Evolutionary conservation across 108 stramenopile species (phyloP).

Genomic region (Parietichytrium sp.): DNA sequence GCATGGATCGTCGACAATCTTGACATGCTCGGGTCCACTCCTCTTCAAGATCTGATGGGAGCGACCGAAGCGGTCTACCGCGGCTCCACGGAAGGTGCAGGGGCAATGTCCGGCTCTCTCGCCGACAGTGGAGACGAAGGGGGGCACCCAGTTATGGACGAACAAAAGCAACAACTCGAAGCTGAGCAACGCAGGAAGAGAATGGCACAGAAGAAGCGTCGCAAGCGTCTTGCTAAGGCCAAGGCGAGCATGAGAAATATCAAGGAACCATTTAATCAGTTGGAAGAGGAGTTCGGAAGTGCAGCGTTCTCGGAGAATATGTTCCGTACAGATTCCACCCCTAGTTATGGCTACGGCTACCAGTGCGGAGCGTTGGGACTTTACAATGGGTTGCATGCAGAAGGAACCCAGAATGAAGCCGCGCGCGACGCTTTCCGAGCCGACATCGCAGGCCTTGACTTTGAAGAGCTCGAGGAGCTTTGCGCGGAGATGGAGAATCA

Average conservation of each 20-base stretch:
- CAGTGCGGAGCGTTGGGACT: conserved; percentile 22
- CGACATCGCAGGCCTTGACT: conserved; percentile 45
- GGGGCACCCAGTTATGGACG: background rate
- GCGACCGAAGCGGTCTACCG: background rate
- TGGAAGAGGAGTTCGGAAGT: conserved; percentile 19
- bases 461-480: conserved; percentile 45
- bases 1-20: conserved; percentile 39
- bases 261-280: conserved; percentile 19
- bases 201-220: background rate
- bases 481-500: conserved; percentile 47
- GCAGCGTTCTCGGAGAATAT: conserved; percentile 39
- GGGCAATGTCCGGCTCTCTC: background rate
- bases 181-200: background rate
- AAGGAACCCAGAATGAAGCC: background rate
- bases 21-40: conserved; percentile 27
- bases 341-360: conserved; percentile 40
- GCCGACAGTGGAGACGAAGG: background rate
- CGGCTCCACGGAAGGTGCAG: background rate
- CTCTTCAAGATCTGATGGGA: background rate
- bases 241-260: background rate
- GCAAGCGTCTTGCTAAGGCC: background rate
- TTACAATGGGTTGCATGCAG: background rate
- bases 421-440: conserved; percentile 42
- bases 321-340: conserved; percentile 27
- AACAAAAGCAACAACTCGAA: background rate